Evolutionary conservation across 139 green algal genomes (phyloP), one percentile per base, ranked within the genome.

Genomic region (Picochlorum sp.): DNA sequence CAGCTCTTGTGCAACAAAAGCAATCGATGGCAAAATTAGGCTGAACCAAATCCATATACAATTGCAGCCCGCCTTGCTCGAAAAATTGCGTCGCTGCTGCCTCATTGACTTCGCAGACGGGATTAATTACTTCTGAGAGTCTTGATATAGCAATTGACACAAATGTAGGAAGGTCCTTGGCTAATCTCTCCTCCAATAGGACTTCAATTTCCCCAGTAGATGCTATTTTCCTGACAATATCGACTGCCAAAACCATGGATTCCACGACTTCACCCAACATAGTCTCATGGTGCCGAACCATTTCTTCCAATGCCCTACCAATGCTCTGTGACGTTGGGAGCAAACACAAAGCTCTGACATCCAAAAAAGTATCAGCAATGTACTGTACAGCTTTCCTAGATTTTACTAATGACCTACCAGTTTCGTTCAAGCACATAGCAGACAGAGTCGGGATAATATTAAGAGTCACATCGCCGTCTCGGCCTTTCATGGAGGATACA

Each of bases 391-490:
- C 47, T 54, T 54, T 54, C 18, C 18, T 54, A 13, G 18, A 26
- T 21, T 21, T 54, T 20, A 54, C 47, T 13, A 54, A 1, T 26
- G 16, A 1, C 23, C n/a, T 54, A 26, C 47, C 47, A 10, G 18
- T 21, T 26, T 54, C 47, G n/a, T 20, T 54, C n/a, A 54, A 54
- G 47, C 47, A 54, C 18, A 54, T 54, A 21, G 47, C 47, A 26
- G 47, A 54, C n/a, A 54, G 15, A 8, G 47, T 54, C n/a, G 47
- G 47, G 18, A 54, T 21, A 54, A 54, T 20, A 26, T 21, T 21
- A 3, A 26, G 47, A 54, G n/a, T 26, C 10, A 54, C 16, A 26
- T 20, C 16, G 6, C 47, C 7, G n/a, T 54, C 47, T 9, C n/a
- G n/a, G n/a, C 18, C 47, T 54, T 54, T 54, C 16, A 26, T 20